Base-by-base conservation (phyloP, 306 rosid genomes). In the Trifolium subterraneum region DNA sequence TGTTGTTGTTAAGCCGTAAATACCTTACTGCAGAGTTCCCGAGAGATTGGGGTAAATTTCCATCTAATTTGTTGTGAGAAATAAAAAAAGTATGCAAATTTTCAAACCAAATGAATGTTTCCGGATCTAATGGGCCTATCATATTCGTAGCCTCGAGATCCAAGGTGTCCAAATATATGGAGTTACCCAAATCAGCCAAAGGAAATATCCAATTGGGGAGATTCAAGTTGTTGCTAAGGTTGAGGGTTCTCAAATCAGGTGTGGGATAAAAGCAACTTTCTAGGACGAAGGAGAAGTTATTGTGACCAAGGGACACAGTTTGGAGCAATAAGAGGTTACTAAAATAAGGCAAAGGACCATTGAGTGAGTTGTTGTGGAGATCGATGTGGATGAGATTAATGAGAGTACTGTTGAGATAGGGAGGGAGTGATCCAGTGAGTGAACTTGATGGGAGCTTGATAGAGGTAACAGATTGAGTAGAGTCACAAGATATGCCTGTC, bases 191-290 rank as follows among this genome's bases (percentile, higher is more conserved):
- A 3, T 36, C 10, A 36, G 85, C 84, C 2, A 70, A 1, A 0
- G 98, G 97, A 52, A 93, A 59, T 0, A 69, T 4, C 98, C 98
- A 93, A n/a, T n/a, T 10, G 0, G 87, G 87, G 12, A 93, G 90
- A 18, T 83, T 3, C 8, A 15, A 0, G 42, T 84, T 90, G 4
- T 58, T 56, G 71, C 80, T 73, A 55, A 90, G 55, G 71, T 88
- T 87, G 19, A 90, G 50, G 6, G 50, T 82, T 74, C 84, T 89
- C 31, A 93, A 33, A 60, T 64, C 10, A 93, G 86, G 0, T 87
- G 87, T 1, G n/a, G n/a, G n/a, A n/a, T 31, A 13, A 73, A 93
- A 85, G 71, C 83, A 85, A 3, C 64, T 12, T 7, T 39, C 14
- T 0, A 88, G 81, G 1, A 88, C 23, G 42, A 91, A 87, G 64